These are phyloP conservation scores for Mycena epipterygia DNA, from an alignment of 768 basidiomycete genomes.

Conservation along the genomic window DNA sequence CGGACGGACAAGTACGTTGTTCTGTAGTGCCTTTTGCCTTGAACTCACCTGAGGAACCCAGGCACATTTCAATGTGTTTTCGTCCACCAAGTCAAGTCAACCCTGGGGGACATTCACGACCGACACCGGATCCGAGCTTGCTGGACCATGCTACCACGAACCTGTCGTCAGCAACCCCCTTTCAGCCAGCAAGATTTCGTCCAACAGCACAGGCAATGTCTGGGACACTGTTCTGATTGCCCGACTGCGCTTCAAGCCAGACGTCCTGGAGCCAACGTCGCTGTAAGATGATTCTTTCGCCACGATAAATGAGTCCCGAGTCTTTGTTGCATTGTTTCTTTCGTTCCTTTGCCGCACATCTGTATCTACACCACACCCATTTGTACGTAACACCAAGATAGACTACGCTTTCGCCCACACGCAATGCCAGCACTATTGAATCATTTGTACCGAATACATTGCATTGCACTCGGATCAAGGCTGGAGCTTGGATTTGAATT, in stretches of 20 bases:
- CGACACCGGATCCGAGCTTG: slow-evolving; percentile 59
- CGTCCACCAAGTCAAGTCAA: slow-evolving; percentile 62
- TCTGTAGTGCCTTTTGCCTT: slow-evolving; percentile 7
- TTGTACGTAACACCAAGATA: slow-evolving; percentile 12
- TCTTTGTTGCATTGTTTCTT: slow-evolving; percentile 10
- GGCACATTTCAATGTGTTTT: slow-evolving; percentile 81
- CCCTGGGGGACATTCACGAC: slow-evolving; percentile 84
- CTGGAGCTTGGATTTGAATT: no score
- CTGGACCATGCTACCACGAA: slow-evolving; percentile 65
- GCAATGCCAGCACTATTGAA: not conserved
- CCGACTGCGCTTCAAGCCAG: slow-evolving; percentile 75
- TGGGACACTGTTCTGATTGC: slow-evolving; percentile 77
- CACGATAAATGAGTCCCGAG: not conserved
- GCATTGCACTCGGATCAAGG: not conserved
- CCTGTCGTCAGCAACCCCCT: slow-evolving; percentile 47
- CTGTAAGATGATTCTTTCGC: slow-evolving; percentile 41
- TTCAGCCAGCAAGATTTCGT: slow-evolving; percentile 69
- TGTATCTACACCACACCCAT: slow-evolving; percentile 22
- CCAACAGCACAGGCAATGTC: slow-evolving; percentile 43
- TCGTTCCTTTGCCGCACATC: slow-evolving; percentile 16
- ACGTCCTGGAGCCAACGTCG: slow-evolving; percentile 69
- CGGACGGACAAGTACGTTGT: slow-evolving; percentile 63
- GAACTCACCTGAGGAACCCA: slow-evolving; percentile 38
- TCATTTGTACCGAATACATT: not conserved
- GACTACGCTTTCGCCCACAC: slow-evolving; percentile 24